Evolutionary conservation across 2,329 filamentous ascomycete species (phyloP).

Genomic region (Chaetomium strumarium): DNA sequence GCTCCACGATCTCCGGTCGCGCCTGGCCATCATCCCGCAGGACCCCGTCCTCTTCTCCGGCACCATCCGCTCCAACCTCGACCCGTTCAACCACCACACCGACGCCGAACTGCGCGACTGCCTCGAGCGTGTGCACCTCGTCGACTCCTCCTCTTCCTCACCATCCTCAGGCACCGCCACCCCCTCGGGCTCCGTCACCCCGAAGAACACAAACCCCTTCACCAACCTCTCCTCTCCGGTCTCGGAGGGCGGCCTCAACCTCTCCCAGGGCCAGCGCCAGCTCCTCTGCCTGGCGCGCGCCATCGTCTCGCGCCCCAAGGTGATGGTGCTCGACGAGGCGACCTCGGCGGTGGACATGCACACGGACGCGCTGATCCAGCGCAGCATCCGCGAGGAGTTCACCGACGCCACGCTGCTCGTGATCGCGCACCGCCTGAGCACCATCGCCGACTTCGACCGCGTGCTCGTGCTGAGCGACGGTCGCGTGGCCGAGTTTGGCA

Average conservation of each 20-base stretch:
- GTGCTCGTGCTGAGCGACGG: conserved; percentile 68
- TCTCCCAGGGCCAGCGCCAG: conserved; percentile 71
- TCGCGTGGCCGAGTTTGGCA: conserved; percentile 60
- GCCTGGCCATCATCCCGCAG: conserved; percentile 75
- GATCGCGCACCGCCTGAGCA: conserved; percentile 70
- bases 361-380: conserved; percentile 68
- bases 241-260: conserved; percentile 66
- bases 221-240: conserved; percentile 55
- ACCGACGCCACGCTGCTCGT: conserved; percentile 62
- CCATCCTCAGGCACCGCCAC: conserved; percentile 35
- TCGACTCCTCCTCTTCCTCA: conserved; percentile 34
- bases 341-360: conserved; percentile 74
- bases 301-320: conserved; percentile 64
- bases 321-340: conserved; percentile 77
- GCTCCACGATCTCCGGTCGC: conserved; percentile 63
- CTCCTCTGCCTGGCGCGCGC: conserved; percentile 68
- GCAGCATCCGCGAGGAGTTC: conserved; percentile 66
- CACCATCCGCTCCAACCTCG: conserved; percentile 69
- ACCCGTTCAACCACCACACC: conserved; percentile 65
- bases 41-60: conserved; percentile 79
- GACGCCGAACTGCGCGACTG: conserved; percentile 66
- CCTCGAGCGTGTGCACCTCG: conserved; percentile 64
- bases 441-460: conserved; percentile 70
- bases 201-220: conserved; percentile 61
- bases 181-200: conserved; percentile 31